A percentile compares a stretch with the other conserved stretches of the same genome.
Conservation (phyloP, 495 filamentous ascomycete species). For the Jackrogersella minutella region DNA sequence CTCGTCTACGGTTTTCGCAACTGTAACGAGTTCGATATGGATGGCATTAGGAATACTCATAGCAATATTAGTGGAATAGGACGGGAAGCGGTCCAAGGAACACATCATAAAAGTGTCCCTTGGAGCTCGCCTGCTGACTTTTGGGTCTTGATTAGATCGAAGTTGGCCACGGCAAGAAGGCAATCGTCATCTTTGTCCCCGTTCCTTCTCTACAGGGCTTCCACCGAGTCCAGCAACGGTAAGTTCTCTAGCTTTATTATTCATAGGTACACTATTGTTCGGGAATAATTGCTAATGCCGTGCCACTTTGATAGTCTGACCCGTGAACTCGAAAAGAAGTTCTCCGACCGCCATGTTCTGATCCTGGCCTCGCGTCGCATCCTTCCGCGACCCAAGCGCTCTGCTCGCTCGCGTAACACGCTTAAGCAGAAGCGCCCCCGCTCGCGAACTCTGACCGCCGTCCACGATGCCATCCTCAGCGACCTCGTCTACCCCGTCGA, state of each 20-base stretch:
- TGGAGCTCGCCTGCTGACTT: conserved; percentile 75
- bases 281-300: conserved; percentile 38
- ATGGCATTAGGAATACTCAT: conserved; percentile 44
- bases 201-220: conserved; percentile 94
- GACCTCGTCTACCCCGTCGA: conserved; percentile 99
- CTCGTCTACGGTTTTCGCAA: conserved; percentile 27
- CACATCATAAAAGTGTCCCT: conserved; percentile 45
- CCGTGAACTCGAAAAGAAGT: conserved; percentile 99
- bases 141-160: conserved; percentile 83
- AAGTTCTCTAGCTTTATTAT: conserved; percentile 49
- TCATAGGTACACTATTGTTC: too few species aligned
- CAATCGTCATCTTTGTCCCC: conserved; percentile 99
- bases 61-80: conserved; percentile 64
- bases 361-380: conserved; percentile 99
- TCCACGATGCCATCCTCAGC: conserved; percentile 93
- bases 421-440: conserved; percentile 98
- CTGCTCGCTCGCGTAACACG: conserved; percentile 88
- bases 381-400: conserved; percentile 95
- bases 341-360: conserved; percentile 99
- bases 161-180: conserved; percentile 99
- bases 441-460: conserved; percentile 94
- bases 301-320: conserved; percentile 72
- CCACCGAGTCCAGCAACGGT: conserved; percentile 99
- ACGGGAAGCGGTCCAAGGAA: conserved; percentile 73
- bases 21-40: conserved; percentile 22